These are phyloP conservation scores for Ascochyta pisi DNA, from an alignment of 2,329 filamentous ascomycete species.

Conservation along the genomic window DNA sequence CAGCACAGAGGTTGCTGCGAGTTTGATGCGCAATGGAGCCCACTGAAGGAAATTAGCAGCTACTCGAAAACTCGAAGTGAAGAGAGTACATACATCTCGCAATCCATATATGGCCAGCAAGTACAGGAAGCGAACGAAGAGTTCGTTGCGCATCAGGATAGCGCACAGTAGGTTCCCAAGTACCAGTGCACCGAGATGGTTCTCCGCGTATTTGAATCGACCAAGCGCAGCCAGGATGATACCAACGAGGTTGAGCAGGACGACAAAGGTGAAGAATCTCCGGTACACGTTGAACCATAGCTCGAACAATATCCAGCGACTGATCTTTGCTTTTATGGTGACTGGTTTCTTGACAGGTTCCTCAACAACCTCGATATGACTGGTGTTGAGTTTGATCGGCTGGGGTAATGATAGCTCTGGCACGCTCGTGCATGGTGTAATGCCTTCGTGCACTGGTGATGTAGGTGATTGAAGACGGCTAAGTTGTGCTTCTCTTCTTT, in stretches of 20 bases:
- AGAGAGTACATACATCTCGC: constrained; percentile 9
- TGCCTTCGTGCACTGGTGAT: constrained; percentile 44
- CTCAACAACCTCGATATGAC: constrained; percentile 26
- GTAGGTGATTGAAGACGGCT: constrained; percentile 25
- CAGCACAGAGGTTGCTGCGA: constrained; percentile 40
- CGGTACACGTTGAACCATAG: constrained; percentile 49
- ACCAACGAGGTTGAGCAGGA: constrained; percentile 38
- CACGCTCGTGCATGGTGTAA: constrained; percentile 42
- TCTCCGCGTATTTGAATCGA: constrained; percentile 40
- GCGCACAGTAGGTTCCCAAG: constrained; percentile 43
- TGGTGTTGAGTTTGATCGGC: constrained; percentile 24
- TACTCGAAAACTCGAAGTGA: not conserved
- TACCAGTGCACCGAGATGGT: constrained; percentile 43
- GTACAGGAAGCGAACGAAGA: constrained; percentile 44
- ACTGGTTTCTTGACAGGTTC: constrained; percentile 26
- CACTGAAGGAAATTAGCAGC: constrained; percentile 31
- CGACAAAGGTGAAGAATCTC: constrained; percentile 45
- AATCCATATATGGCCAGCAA: constrained; percentile 42
- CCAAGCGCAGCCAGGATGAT: constrained; percentile 40
- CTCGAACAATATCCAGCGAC: constrained; percentile 39
- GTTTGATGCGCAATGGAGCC: constrained; percentile 41
- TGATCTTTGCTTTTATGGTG: constrained; percentile 31
- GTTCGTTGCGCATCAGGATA: constrained; percentile 43
- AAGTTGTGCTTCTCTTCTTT: constrained; percentile 17
- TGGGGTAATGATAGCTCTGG: constrained; percentile 40